Base-by-base conservation (phyloP, 371 early-diverging fungal genomes). In the Paramicrosporidium saccamoebae region DNA sequence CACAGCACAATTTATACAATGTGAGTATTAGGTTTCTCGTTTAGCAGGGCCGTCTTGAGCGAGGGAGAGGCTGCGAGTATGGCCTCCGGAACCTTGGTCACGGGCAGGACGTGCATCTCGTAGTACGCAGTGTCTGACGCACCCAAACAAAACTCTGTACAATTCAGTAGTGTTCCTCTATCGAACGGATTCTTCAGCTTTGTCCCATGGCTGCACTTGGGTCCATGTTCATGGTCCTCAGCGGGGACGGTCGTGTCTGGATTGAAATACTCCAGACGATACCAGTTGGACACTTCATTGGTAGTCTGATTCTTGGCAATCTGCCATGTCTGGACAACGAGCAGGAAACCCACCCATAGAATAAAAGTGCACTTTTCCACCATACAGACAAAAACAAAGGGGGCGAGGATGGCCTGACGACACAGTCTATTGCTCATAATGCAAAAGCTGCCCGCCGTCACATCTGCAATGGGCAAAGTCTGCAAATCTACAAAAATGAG, bases 91-190 rank as follows among this genome's bases (percentile, higher is more conserved):
- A n/a, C n/a, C n/a, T n/a, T n/a, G n/a, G n/a, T n/a, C n/a, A n/a
- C n/a, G n/a, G n/a, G n/a, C n/a, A n/a, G n/a, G n/a, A n/a, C n/a
- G n/a, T n/a, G n/a, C n/a, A n/a, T n/a, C n/a, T n/a, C n/a, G n/a
- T n/a, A n/a, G n/a, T n/a, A n/a, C n/a, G n/a, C n/a, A n/a, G n/a
- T n/a, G n/a, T n/a, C n/a, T n/a, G n/a, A n/a, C n/a, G n/a, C n/a
- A n/a, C n/a, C n/a, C n/a, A n/a, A n/a, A n/a, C 72, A 75, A 37
- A 81, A 75, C 11, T 65, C 68, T 4, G 63, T 18, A 33, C 74
- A 77, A 39, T 77, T 77, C 19, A 41, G 42, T 27, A 46, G 33
- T 5, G 51, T 27, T 5, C 77, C 77, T 31, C 49, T 46, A 31
- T 64, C 60, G 36, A 69, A 72, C 5, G 57, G 54, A 31, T 55